Base-by-base conservation (phyloP, 306 rosid genomes). In the Styphnolobium japonicum region DNA sequence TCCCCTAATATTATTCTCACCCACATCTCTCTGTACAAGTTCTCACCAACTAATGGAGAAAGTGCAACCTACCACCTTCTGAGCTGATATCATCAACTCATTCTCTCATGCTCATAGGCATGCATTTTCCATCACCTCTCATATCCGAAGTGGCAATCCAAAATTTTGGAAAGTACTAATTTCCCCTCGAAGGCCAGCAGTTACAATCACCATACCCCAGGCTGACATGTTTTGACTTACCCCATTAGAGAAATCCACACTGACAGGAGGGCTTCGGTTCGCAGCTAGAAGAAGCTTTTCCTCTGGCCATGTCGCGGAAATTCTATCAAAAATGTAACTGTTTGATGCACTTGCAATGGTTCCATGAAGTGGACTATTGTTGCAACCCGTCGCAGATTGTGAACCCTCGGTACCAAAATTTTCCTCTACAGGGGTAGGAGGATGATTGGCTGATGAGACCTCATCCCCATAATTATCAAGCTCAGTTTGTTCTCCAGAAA, bases 121-220 rank as follows among this genome's bases (percentile, higher is more conserved):
- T 14, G 12, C 53, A 37, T 57, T 74, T 58, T 58, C 15, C 18
- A 45, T 65, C 21, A 53, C 71, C 77, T 76, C 67, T 85, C 63
- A 93, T 62, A 89, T 83, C 71, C 90, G 83, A 81, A 93, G 83
- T 4, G 98, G 90, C 70, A 87, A 83, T 66, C 98, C 98, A 79
- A 93, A 93, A 84, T 93, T 93, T 73, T 89, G 98, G 82, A 88
- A 93, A 46, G 91, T 89, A 87, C 89, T 78, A 75, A 93, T 91
- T 83, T 93, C 97, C 80, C 98, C 98, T 71, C 90, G 86, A 75
- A 88, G 90, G 39, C 98, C 89, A 0, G 97, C 97, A 31, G 97
- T 89, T 75, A 93, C 94, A 70, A 93, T 87, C 92, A 93, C 98
- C 87, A 91, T 68, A 72, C 97, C 93, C 98, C 92, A 93, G 9